Percentiles rank a stretch among this genome's conserved stretches.
Conservation (phyloP, 208 protist species). For the Borovskyia barvae region DNA sequence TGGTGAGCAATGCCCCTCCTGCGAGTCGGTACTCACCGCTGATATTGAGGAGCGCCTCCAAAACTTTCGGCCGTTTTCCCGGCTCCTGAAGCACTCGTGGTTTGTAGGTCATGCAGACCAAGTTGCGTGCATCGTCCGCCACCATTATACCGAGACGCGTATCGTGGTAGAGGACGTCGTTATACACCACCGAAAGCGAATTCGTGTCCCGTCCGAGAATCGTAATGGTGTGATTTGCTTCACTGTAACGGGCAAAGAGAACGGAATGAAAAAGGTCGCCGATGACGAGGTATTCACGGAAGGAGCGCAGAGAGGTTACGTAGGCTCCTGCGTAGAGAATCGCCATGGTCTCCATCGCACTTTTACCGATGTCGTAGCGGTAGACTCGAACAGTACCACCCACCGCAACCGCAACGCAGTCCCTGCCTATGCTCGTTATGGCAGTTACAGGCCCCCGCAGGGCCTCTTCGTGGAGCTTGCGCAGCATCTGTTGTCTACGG, state of each 20-base stretch:
- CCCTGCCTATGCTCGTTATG: slow-evolving; percentile 37
- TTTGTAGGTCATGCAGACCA: slow-evolving; percentile 74
- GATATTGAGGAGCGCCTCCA: slow-evolving; percentile 68
- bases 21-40: slow-evolving; percentile 78
- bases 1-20: slow-evolving; percentile 56
- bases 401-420: slow-evolving; percentile 69
- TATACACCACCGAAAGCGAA: slow-evolving; percentile 52
- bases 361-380: slow-evolving; percentile 51
- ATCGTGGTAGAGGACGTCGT: slow-evolving; percentile 78
- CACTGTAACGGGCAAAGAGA: slow-evolving; percentile 72
- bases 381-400: slow-evolving; percentile 85
- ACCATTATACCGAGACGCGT: slow-evolving; percentile 64
- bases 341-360: slow-evolving; percentile 63
- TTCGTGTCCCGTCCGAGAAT: slow-evolving; percentile 70
- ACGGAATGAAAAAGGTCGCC: slow-evolving; percentile 75
- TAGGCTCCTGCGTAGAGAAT: slow-evolving; percentile 86
- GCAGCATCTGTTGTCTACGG: slow-evolving; percentile 26
- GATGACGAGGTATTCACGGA: slow-evolving; percentile 79
- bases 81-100: slow-evolving; percentile 47
- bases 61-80: slow-evolving; percentile 27
- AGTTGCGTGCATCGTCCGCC: slow-evolving; percentile 72
- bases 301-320: slow-evolving; percentile 63
- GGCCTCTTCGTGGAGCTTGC: slow-evolving; percentile 66
- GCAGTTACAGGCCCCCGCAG: slow-evolving; percentile 82
- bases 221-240: slow-evolving; percentile 73